A percentile compares a stretch with the other conserved stretches of the same genome.
phyloP scores from a whole-genome alignment of 108 stramenopile genomes.

The Pseudonitzschia multiseries region DNA sequence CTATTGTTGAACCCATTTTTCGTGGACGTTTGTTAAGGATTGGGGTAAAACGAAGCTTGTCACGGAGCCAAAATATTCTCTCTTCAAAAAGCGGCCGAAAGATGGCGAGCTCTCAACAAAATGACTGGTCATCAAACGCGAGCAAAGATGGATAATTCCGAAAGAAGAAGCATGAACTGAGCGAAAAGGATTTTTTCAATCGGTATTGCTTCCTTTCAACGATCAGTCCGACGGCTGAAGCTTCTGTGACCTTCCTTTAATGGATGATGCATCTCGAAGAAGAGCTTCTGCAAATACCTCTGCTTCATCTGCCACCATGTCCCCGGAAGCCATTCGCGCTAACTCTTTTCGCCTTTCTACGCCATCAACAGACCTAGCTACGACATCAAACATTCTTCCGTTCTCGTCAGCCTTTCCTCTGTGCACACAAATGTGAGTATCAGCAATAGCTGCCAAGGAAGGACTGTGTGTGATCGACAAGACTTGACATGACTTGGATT shows the following conservation, averaged over 20 bases:
- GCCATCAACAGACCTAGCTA: constrained; percentile 47
- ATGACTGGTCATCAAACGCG: too few species aligned
- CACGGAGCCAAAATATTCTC: too few species aligned
- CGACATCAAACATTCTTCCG: constrained; percentile 24
- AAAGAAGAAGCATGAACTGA: too few species aligned
- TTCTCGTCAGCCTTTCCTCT: constrained; percentile 17
- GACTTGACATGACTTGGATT: constrained; percentile 64
- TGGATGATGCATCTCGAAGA: constrained; percentile 48
- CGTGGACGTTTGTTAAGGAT: too few species aligned
- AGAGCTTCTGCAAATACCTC: constrained; percentile 77
- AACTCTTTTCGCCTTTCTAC: constrained; percentile 62
- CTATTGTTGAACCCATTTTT: too few species aligned
- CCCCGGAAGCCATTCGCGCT: constrained; percentile 79
- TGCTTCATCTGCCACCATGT: constrained; percentile 72
- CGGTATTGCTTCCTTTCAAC: too few species aligned
- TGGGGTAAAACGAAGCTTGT: too few species aligned
- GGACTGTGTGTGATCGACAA: constrained; percentile 81
- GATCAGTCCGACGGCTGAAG: too few species aligned
- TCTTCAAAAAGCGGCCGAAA: too few species aligned
- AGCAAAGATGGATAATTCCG: too few species aligned
- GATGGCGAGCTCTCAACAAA: too few species aligned
- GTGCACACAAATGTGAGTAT: constrained; percentile 71
- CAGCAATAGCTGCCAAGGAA: constrained; percentile 74
- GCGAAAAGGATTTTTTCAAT: too few species aligned
- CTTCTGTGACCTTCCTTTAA: background rate